These are phyloP conservation scores for Phyllostachys edulis DNA, from an alignment of 176 grass and related monocot species.

Conservation along the genomic window DNA sequence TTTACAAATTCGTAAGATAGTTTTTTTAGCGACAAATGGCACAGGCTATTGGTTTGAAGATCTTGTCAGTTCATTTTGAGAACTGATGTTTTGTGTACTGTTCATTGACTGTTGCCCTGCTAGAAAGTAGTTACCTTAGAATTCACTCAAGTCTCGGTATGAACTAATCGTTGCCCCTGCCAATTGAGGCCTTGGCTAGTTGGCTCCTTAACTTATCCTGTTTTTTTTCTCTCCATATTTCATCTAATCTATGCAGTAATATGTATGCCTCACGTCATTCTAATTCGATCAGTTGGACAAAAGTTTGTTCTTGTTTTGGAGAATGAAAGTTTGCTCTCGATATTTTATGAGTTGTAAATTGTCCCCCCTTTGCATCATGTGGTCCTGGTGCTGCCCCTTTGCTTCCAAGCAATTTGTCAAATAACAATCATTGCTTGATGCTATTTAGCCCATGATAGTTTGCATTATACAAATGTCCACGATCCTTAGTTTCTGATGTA, in stretches of 20 bases:
- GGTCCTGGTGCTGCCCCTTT: neutral
- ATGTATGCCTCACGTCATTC: neutral
- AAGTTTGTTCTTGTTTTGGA: neutral
- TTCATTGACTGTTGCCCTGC: neutral
- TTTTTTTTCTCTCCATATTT: neutral
- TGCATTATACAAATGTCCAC: neutral
- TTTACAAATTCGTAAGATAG: neutral
- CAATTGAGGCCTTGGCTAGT: neutral
- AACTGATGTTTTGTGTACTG: neutral
- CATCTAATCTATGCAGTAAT: neutral
- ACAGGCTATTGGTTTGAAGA: neutral
- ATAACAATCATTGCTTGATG: neutral
- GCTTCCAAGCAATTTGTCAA: constrained; percentile 1
- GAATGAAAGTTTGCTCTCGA: neutral
- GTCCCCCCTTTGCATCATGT: neutral
- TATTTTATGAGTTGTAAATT: neutral
- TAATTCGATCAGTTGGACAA: neutral
- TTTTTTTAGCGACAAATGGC: neutral
- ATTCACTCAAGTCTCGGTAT: neutral
- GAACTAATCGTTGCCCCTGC: neutral
- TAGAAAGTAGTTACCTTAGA: neutral
- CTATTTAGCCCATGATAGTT: neutral
- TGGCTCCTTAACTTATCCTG: neutral
- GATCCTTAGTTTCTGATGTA: neutral
- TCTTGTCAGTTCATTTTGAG: neutral